Base-by-base conservation (phyloP, 1,284 basidiomycete genomes). In the Boletus semigastroideus region DNA sequence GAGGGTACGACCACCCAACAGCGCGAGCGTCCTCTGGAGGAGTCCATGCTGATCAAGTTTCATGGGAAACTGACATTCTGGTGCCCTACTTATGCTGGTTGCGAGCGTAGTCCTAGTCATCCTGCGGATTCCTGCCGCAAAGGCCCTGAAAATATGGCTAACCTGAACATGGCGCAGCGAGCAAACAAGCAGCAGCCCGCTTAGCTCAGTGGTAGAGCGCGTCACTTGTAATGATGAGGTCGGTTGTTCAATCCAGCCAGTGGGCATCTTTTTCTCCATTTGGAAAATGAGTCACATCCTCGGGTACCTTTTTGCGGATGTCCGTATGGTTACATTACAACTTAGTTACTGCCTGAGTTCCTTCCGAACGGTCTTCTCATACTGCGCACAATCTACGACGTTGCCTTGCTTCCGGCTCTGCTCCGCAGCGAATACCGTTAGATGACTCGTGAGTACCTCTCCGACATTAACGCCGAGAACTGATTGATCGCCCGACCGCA, bases 361-460 rank as follows among this genome's bases (percentile, higher is more conserved):
- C 64, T 40, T 25, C 52, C 78, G 77, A 27, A 76, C 76, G 37
- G 71, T 64, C 60, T 68, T 74, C 68, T 86, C 84, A 58, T 86
- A 87, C 59, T 79, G 76, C 14, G 59, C 71, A 60, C 79, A 86
- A 63, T 90, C 78, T 1, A 93, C 78, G 5, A 92, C 83, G 11
- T 63, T 72, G 12, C 85, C 86, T 57, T 86, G 79, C 51, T 67
- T 77, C 55, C 91, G 75, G 57, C 87, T 88, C 58, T 79, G 76
- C 73, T 93, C 91, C 37, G 89, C 90, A 45, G 91, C 91, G 71
- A 94, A 93, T 39, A 92, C 89, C 3, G 87, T 83, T 61, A 93
- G 65, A 71, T 93, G 91, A 59, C 86, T 89, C 65, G 78, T 82
- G 54, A 93, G 68, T 27, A 90, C 80, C 50, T 92, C 87, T 12